Base-by-base conservation (phyloP, 208 protist genomes). In the Acanthamoeba sp. region DNA sequence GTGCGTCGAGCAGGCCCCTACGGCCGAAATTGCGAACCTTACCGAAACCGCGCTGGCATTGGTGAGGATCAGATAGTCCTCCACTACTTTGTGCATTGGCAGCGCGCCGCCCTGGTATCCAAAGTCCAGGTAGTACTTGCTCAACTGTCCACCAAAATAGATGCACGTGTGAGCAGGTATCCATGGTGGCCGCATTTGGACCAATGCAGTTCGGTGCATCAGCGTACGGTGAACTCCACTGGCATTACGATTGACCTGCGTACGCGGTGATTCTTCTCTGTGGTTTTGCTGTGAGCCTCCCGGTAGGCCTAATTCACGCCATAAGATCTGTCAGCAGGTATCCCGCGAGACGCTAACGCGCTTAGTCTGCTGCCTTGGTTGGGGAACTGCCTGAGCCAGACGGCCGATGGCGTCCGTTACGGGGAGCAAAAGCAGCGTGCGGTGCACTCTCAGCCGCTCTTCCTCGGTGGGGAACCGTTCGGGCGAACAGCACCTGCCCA, bases 81-180 rank as follows among this genome's bases (percentile, higher is more conserved):
- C 78, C 78, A 88, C 48, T 7, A 62, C 50, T 22, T 38, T 88
- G 27, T 88, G 40, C 50, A 88, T 38, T 3, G 78, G 40, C 48
- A 88, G 34, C n/a, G 78, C 78, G 12, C 78, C 78, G 34, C 20
- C 40, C 78, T 88, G 27, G 42, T 62, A 29, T 14, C 50, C 50
- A 62, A 88, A 88, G 78, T 88, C 78, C 78, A 88, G 50, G 22
- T 62, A 88, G n/a, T 88, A 29, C 50, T 88, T 88, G 78, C 50
- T 88, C 78, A 88, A 88, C 78, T 88, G 71, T 80, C 9, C n/a
- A n/a, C n/a, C n/a, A n/a, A n/a, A n/a, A n/a, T 12, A 40, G 6
- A 18, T 40, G 66, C 66, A 76, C 34, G 48, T n/a, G n/a, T n/a
- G n/a, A n/a, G n/a, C n/a, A n/a, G n/a, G n/a, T n/a, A n/a, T n/a